Conservation (phyloP, 2,329 filamentous ascomycete genomes). For the Colletotrichum higginsianum region DNA sequence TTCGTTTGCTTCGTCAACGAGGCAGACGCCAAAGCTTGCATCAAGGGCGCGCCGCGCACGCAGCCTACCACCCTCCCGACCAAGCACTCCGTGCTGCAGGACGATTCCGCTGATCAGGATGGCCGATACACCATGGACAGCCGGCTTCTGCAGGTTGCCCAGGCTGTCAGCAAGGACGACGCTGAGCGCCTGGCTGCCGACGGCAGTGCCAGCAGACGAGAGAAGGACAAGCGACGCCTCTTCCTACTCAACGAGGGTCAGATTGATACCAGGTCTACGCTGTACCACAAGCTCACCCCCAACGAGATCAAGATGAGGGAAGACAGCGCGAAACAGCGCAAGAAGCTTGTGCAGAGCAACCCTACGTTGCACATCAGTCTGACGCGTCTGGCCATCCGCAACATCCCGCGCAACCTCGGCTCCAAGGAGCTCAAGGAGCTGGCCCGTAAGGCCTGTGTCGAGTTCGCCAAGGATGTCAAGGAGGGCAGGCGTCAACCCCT, state of each 20-base stretch:
- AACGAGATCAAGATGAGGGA: slow-evolving; percentile 91
- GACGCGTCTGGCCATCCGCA: slow-evolving; percentile 91
- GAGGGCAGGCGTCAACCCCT: slow-evolving; percentile 81
- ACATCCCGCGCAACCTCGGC: slow-evolving; percentile 85
- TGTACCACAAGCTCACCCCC: slow-evolving; percentile 82
- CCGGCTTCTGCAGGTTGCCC: slow-evolving; percentile 86
- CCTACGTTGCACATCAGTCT: slow-evolving; percentile 90
- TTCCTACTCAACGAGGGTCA: slow-evolving; percentile 91
- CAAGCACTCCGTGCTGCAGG: slow-evolving; percentile 88
- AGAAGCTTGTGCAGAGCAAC: slow-evolving; percentile 91
- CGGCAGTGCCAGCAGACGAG: slow-evolving; percentile 73
- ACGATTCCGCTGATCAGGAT: slow-evolving; percentile 84
- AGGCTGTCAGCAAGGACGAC: slow-evolving; percentile 87
- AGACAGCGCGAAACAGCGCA: slow-evolving; percentile 87
- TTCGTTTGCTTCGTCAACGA: slow-evolving; percentile 93
- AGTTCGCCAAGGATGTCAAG: slow-evolving; percentile 93
- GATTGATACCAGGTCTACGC: slow-evolving; percentile 81
- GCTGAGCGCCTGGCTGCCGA: slow-evolving; percentile 82
- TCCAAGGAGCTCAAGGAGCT: slow-evolving; percentile 93
- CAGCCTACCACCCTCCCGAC: slow-evolving; percentile 59
- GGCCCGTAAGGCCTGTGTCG: slow-evolving; percentile 92
- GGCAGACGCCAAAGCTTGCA: slow-evolving; percentile 82
- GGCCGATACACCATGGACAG: slow-evolving; percentile 93
- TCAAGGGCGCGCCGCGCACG: slow-evolving; percentile 79
- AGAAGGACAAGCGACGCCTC: slow-evolving; percentile 91